Evolutionary conservation across 2,329 filamentous ascomycete species (phyloP).

Genomic region (Incumbomyces delicatus): DNA sequence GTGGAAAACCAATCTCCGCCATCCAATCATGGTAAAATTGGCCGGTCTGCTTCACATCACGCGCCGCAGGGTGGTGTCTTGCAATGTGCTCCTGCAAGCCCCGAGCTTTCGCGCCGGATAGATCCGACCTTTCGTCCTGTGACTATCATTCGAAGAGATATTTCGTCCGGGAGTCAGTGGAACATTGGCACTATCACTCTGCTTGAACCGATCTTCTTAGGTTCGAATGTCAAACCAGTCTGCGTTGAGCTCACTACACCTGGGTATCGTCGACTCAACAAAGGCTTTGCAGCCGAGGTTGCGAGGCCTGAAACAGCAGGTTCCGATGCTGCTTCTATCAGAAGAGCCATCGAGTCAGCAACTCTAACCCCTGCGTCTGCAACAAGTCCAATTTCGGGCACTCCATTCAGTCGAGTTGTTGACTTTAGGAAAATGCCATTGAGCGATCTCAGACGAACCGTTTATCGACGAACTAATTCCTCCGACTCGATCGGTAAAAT

Average conservation of each 20-base stretch:
- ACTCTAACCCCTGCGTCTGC: slow-evolving; percentile 1
- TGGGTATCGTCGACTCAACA: slow-evolving; percentile 50
- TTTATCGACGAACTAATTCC: slow-evolving; percentile 38
- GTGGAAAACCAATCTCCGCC: background rate
- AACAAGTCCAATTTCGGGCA: background rate
- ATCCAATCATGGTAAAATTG: background rate
- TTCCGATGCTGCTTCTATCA: slow-evolving; percentile 4
- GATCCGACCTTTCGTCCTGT: slow-evolving; percentile 15
- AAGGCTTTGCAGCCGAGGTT: slow-evolving; percentile 6
- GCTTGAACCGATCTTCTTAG: slow-evolving; percentile 13
- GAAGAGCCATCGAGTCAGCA: slow-evolving; percentile 2
- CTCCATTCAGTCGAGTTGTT: slow-evolving; percentile 1
- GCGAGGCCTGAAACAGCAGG: background rate
- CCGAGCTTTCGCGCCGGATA: background rate
- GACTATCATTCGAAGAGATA: slow-evolving; percentile 65
- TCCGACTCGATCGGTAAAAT: slow-evolving; percentile 32
- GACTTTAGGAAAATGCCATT: slow-evolving; percentile 4
- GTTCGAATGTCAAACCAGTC: slow-evolving; percentile 22
- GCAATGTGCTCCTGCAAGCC: background rate
- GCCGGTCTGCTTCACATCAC: background rate
- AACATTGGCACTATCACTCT: slow-evolving; percentile 58
- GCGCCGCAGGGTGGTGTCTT: background rate
- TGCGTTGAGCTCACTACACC: slow-evolving; percentile 50
- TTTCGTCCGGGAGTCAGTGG: slow-evolving; percentile 60
- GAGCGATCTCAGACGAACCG: slow-evolving; percentile 9